These are phyloP conservation scores for Scheffersomyces coipomensis DNA, from an alignment of 805 yeast genomes.

Conservation along the genomic window DNA sequence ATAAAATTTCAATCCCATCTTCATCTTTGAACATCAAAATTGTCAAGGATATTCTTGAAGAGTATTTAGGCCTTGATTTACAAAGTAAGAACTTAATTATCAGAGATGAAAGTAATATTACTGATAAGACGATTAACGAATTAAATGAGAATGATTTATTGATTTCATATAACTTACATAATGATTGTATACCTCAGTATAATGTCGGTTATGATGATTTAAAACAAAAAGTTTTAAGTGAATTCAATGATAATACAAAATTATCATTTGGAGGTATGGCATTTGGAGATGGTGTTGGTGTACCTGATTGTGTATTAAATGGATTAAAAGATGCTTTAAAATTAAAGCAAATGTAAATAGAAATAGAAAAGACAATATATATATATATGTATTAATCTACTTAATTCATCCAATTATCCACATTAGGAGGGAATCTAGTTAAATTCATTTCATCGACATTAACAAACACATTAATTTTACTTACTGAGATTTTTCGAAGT, in stretches of 20 bases:
- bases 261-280: constrained; percentile 78
- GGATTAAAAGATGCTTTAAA: constrained; percentile 55
- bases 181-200: constrained; percentile 76
- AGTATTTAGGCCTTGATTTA: constrained; percentile 23
- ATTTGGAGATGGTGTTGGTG: constrained; percentile 75
- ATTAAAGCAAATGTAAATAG: constrained; percentile 3
- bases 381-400: not conserved
- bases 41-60: constrained; percentile 21
- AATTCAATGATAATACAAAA: constrained; percentile 33
- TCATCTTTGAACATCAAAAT: constrained; percentile 20
- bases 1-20: constrained; percentile 30
- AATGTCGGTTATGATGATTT: constrained; percentile 62
- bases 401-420: constrained; percentile 3
- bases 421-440: constrained; percentile 12
- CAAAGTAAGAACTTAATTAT: constrained; percentile 19
- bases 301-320: constrained; percentile 79
- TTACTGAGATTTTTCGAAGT: constrained; percentile 37
- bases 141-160: constrained; percentile 24
- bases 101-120: constrained; percentile 20
- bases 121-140: constrained; percentile 7
- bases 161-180: constrained; percentile 31
- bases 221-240: constrained; percentile 30
- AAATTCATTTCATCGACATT: constrained; percentile 21
- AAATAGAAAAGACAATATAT: constrained; percentile 2
- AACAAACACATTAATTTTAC: constrained; percentile 46